These are phyloP conservation scores for Lactuca saligna DNA, from an alignment of 129 eudicot species.

Conservation along the genomic window DNA sequence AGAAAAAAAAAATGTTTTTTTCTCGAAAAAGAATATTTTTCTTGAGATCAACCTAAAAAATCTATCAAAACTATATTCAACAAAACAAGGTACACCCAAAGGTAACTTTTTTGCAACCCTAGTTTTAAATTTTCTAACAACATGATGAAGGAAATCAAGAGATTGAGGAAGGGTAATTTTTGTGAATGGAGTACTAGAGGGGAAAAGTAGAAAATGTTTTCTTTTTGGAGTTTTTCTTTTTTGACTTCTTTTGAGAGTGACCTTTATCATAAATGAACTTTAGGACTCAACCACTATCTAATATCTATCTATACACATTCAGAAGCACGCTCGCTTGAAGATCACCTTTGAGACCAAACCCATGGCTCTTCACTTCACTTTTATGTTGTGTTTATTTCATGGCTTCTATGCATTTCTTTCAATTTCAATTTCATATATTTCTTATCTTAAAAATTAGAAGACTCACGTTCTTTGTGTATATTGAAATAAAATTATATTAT, in stretches of 20 bases:
- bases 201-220: slow-evolving; percentile 32
- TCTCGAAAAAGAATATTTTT: no score
- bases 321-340: slow-evolving; percentile 41
- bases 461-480: not conserved
- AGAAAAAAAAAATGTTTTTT: no score
- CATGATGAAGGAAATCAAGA: slow-evolving; percentile 22
- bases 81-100: not conserved
- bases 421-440: not conserved
- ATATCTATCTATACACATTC: slow-evolving; percentile 22
- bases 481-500: no score
- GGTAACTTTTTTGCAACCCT: not conserved
- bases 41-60: not conserved
- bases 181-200: slow-evolving; percentile 22
- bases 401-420: not conserved
- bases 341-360: slow-evolving; percentile 34
- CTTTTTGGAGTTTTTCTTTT: slow-evolving; percentile 36
- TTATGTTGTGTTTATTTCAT: not conserved
- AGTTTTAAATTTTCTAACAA: not conserved
- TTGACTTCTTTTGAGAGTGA: slow-evolving; percentile 41
- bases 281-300: slow-evolving; percentile 42
- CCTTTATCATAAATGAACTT: slow-evolving; percentile 43
- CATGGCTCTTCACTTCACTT: slow-evolving; percentile 12
- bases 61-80: not conserved
- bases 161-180: slow-evolving; percentile 26
- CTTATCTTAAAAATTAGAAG: no score